A percentile compares a stretch with the other conserved stretches of the same genome.
phyloP scores from a whole-genome alignment of 129 eudicot genomes.

The Flaveria brownii region DNA sequence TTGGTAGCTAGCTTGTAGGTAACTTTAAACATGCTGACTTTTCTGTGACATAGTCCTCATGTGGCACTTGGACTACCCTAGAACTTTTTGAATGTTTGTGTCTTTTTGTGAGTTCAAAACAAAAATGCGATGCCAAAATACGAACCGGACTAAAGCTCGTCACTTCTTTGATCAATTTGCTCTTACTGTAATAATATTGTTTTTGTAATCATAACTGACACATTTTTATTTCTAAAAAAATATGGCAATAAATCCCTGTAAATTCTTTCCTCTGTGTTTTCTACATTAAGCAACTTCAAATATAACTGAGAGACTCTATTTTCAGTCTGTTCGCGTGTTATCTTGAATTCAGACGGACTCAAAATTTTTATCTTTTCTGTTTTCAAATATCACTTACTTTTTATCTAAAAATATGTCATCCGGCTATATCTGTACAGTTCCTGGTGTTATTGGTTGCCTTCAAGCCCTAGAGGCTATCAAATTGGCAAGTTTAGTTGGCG shows the following conservation, averaged over 20 bases:
- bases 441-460: constrained; percentile 94
- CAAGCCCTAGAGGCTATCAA: constrained; percentile 95
- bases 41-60: neutral
- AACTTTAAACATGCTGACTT: neutral
- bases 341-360: neutral
- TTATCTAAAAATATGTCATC: constrained; percentile 1
- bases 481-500: constrained; percentile 80
- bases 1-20: neutral
- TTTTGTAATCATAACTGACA: constrained; percentile 1
- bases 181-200: neutral
- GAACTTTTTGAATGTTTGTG: neutral
- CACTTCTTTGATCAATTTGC: neutral
- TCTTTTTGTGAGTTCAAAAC: neutral
- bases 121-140: neutral
- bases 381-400: neutral
- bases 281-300: neutral
- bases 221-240: neutral
- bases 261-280: neutral
- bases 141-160: neutral
- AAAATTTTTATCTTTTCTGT: neutral
- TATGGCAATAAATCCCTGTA: neutral
- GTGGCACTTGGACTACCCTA: neutral
- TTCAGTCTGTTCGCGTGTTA: neutral
- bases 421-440: constrained; percentile 50
- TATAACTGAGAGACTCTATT: neutral